A percentile compares a stretch with the other conserved stretches of the same genome.
Evolutionary conservation across 2,329 filamentous ascomycete species (phyloP).

Genomic region (Claviceps paspali): DNA sequence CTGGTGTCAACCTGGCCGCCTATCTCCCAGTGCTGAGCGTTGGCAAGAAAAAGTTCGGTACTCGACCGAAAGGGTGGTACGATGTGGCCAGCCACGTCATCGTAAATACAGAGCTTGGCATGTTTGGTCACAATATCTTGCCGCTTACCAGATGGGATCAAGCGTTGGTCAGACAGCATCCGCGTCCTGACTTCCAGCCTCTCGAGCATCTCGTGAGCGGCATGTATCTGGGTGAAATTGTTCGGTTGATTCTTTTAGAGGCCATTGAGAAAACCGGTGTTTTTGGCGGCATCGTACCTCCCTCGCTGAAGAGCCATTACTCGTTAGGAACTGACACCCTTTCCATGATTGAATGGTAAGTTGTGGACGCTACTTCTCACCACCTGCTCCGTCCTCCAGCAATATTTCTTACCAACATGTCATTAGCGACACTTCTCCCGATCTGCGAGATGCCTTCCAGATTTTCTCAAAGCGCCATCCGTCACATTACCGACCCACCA

Average conservation of each 20-base stretch:
- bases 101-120: conserved; percentile 51
- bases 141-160: conserved; percentile 48
- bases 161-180: conserved; percentile 34
- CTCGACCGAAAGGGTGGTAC: conserved; percentile 39
- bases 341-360: conserved; percentile 41
- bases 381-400: background rate
- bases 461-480: conserved; percentile 37
- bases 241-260: conserved; percentile 41
- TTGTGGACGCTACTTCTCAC: conserved; percentile 4
- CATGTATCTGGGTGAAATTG: conserved; percentile 52
- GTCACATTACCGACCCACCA: conserved; percentile 23
- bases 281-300: conserved; percentile 40
- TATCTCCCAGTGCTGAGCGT: conserved; percentile 45
- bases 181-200: conserved; percentile 44
- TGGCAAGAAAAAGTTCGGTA: conserved; percentile 39
- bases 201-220: conserved; percentile 49
- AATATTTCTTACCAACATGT: background rate
- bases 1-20: conserved; percentile 50
- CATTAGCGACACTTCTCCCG: conserved; percentile 27
- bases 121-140: conserved; percentile 46
- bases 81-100: conserved; percentile 45
- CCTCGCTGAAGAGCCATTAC: conserved; percentile 36
- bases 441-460: conserved; percentile 27
- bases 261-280: conserved; percentile 38
- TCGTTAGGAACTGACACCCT: conserved; percentile 46